phyloP scores from a whole-genome alignment of 116 monocot genomes.

The Trichopus zeylanicus region DNA sequence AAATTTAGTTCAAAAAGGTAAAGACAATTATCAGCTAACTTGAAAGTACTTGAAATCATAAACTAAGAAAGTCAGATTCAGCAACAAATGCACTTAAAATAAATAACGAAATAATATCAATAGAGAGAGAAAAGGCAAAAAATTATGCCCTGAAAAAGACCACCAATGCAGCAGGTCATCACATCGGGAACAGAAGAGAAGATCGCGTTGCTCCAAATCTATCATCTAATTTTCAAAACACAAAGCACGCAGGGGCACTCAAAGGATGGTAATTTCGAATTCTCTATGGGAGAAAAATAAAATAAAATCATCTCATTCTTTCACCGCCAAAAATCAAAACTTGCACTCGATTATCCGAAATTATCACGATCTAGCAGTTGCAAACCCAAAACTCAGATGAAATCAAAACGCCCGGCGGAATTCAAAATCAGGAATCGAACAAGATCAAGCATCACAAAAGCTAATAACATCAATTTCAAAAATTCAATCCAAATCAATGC shows the following conservation, averaged over 20 bases:
- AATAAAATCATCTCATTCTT: not conserved
- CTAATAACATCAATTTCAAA: not conserved
- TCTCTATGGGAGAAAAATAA: not conserved
- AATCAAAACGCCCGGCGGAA: not conserved
- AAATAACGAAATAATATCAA: not conserved
- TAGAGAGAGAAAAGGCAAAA: not conserved
- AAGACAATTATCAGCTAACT: not conserved
- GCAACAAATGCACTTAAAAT: not conserved
- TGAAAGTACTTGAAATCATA: not conserved
- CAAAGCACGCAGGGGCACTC: not conserved
- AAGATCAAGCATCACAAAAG: not conserved
- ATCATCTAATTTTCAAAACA: not conserved
- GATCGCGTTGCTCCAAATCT: not conserved
- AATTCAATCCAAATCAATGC: not conserved
- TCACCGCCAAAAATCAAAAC: not conserved
- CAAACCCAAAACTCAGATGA: not conserved
- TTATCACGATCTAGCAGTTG: too few relatives aligned
- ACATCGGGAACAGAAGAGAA: not conserved
- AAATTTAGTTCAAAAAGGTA: not conserved
- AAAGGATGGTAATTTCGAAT: not conserved
- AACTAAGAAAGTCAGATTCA: not conserved
- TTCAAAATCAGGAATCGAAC: not conserved
- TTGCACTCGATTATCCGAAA: too few relatives aligned
- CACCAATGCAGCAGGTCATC: not conserved
- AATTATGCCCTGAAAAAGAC: not conserved